Conservation (phyloP, 2,329 filamentous ascomycete species). For the Paraphaeosphaeria minitans region DNA sequence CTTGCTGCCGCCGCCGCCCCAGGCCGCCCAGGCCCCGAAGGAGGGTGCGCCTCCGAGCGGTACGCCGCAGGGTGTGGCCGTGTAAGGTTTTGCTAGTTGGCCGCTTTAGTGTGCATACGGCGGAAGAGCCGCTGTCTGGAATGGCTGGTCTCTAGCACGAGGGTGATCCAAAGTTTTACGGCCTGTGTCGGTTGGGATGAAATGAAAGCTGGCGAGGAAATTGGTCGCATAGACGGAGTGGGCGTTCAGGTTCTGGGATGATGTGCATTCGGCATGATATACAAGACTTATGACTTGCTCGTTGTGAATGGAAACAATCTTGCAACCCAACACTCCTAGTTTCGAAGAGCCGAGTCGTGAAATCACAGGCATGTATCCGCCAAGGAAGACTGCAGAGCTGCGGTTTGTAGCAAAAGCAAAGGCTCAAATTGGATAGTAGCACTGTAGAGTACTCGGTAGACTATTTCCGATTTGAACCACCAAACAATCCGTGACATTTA, state of each 20-base stretch:
- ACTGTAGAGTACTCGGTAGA: slow-evolving; percentile 44
- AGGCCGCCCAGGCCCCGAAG: slow-evolving; percentile 20
- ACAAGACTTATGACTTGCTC: slow-evolving; percentile 9
- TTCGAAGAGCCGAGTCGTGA: neutral
- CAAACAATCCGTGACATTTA: slow-evolving; percentile 42
- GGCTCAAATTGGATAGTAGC: slow-evolving; percentile 47
- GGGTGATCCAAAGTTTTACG: neutral
- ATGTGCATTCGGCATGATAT: slow-evolving; percentile 10
- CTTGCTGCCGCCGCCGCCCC: slow-evolving; percentile 66
- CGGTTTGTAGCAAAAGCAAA: slow-evolving; percentile 34
- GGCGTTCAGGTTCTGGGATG: slow-evolving; percentile 9
- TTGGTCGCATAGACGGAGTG: slow-evolving; percentile 8
- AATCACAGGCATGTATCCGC: neutral
- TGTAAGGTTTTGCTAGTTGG: slow-evolving; percentile 3
- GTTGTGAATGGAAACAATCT: neutral
- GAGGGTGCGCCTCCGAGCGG: slow-evolving; percentile 23
- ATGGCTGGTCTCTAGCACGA: neutral
- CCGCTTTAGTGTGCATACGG: neutral
- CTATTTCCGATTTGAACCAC: slow-evolving; percentile 37
- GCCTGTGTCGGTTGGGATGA: neutral
- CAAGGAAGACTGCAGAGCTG: neutral
- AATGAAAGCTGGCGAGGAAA: neutral
- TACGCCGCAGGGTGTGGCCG: slow-evolving; percentile 25
- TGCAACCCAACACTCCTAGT: neutral
- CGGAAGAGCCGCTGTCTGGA: slow-evolving; percentile 3